Evolutionary conservation across 2,329 filamentous ascomycete species (phyloP).

Genomic region (Pestalotiopsis fici): DNA sequence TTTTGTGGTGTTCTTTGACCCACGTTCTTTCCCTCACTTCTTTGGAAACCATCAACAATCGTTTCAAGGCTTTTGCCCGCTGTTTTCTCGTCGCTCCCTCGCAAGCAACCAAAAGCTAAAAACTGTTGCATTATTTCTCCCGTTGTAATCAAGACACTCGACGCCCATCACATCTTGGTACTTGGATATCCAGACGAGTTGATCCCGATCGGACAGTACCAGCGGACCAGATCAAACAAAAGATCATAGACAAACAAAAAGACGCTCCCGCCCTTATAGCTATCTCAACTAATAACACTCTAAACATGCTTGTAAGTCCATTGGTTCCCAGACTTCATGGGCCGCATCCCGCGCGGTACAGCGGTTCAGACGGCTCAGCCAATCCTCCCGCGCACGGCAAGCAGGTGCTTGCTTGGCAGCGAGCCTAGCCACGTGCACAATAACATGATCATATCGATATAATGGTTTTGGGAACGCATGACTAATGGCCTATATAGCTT

Average conservation of each 20-base stretch:
- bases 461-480: background rate
- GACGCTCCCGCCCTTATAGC: background rate
- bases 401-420: background rate
- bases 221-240: background rate
- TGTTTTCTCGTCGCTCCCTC: constrained; percentile 7
- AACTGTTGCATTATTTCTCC: background rate
- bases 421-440: background rate
- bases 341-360: background rate
- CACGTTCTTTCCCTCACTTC: constrained; percentile 9
- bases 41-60: background rate
- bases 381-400: background rate
- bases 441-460: background rate
- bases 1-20: background rate
- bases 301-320: constrained; percentile 8
- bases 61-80: background rate
- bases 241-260: background rate
- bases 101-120: background rate
- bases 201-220: constrained; percentile 2
- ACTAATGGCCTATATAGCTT: constrained; percentile 25
- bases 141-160: background rate
- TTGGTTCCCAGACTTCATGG: background rate
- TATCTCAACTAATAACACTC: constrained; percentile 1
- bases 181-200: constrained; percentile 3
- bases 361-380: background rate
- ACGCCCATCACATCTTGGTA: background rate